A percentile compares a stretch with the other conserved stretches of the same genome.
Evolutionary conservation across 2,329 filamentous ascomycete species (phyloP).

Genomic region (Blumeria graminis): DNA sequence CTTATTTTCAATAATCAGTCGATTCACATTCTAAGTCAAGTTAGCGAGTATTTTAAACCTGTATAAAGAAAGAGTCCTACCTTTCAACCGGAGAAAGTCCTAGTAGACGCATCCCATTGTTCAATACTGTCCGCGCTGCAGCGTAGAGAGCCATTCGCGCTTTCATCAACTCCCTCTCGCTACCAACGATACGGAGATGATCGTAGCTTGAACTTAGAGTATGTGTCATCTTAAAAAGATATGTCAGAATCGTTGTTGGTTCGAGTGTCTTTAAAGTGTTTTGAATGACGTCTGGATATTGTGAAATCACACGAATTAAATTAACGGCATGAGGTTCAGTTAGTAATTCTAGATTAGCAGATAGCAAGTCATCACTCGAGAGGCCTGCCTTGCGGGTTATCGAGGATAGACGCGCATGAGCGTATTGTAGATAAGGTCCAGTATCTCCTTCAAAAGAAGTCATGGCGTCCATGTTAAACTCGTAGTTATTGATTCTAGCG

Average conservation of each 20-base stretch:
- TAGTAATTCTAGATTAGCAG: constrained; percentile 42
- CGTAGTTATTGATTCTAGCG: constrained; percentile 35
- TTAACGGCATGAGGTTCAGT: constrained; percentile 49
- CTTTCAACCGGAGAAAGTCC: constrained; percentile 52
- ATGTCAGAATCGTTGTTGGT: constrained; percentile 38
- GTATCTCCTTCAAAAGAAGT: constrained; percentile 69
- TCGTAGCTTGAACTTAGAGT: constrained; percentile 60
- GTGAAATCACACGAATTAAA: constrained; percentile 49
- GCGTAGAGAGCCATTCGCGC: constrained; percentile 60
- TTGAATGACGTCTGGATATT: constrained; percentile 66
- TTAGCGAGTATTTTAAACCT: too few relatives aligned
- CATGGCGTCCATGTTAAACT: constrained; percentile 63
- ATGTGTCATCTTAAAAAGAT: constrained; percentile 75
- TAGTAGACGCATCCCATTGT: constrained; percentile 63
- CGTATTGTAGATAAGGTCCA: constrained; percentile 66
- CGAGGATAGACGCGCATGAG: constrained; percentile 46
- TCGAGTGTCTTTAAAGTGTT: constrained; percentile 72
- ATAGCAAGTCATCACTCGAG: constrained; percentile 29
- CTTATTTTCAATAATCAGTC: too few relatives aligned
- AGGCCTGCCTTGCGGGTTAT: constrained; percentile 34
- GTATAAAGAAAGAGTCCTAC: constrained; percentile 1
- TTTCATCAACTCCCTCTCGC: constrained; percentile 43
- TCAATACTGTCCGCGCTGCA: constrained; percentile 47
- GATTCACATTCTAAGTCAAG: too few relatives aligned
- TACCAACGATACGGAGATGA: constrained; percentile 59